Conservation (phyloP, 2,329 filamentous ascomycete species). For the Colletotrichum sp. region DNA sequence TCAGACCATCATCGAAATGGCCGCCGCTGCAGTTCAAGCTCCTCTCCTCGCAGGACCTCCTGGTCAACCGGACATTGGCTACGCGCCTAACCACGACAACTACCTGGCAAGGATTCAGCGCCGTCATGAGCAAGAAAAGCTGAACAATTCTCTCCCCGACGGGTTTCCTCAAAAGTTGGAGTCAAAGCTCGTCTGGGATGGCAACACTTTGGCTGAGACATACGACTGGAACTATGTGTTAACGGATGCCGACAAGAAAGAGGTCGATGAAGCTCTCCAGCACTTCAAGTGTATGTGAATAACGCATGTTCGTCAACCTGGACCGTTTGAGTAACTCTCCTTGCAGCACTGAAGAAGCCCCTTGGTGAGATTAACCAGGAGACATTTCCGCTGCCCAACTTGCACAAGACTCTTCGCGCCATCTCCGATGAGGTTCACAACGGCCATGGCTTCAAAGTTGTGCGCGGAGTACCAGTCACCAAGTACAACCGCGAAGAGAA, state of each 20-base stretch:
- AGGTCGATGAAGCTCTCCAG: conserved; percentile 40
- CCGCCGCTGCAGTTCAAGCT: conserved; percentile 22
- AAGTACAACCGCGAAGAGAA: conserved; percentile 61
- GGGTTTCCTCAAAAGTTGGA: conserved; percentile 55
- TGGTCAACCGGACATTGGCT: conserved; percentile 63
- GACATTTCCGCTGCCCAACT: conserved; percentile 60
- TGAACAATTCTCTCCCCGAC: conserved; percentile 45
- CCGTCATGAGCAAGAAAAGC: conserved; percentile 43
- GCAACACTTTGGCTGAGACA: conserved; percentile 46
- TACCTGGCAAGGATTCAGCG: conserved; percentile 55
- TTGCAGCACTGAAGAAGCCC: not conserved
- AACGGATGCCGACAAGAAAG: conserved; percentile 48
- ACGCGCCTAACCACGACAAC: conserved; percentile 58
- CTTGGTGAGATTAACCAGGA: conserved; percentile 33
- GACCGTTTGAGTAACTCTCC: not conserved
- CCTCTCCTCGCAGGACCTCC: conserved; percentile 27
- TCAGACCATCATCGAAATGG: conserved; percentile 18
- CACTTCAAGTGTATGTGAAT: conserved; percentile 17
- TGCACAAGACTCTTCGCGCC: conserved; percentile 53
- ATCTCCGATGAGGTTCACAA: conserved; percentile 60
- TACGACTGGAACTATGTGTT: conserved; percentile 61
- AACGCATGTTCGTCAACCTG: accelerated
- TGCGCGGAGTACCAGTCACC: conserved; percentile 61
- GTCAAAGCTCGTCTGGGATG: conserved; percentile 63
- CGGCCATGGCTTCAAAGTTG: conserved; percentile 65